Percentiles rank a stretch among this genome's conserved stretches.
phyloP scores from a whole-genome alignment of 148 eudicot species.

The Fagopyrum homotropicum region DNA sequence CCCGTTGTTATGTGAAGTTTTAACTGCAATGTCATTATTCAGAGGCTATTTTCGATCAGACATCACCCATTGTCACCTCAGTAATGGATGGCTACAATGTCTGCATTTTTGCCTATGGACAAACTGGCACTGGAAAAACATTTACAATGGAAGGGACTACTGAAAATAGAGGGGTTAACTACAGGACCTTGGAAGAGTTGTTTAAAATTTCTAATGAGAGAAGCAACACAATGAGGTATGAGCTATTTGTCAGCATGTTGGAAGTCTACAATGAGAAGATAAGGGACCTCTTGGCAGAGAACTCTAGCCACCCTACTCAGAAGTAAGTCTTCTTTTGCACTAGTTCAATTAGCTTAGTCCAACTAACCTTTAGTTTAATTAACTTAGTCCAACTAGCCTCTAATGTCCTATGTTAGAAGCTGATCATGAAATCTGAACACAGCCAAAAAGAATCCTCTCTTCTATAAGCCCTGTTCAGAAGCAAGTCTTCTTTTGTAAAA shows the following conservation, averaged over 20 bases:
- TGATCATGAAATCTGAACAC: no score
- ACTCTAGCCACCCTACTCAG: constrained; percentile 54
- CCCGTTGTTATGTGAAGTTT: neutral
- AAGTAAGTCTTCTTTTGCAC: constrained; percentile 42
- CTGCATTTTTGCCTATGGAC: constrained; percentile 97
- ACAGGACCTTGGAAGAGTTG: constrained; percentile 74
- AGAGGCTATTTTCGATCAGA: constrained; percentile 72
- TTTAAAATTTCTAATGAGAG: constrained; percentile 57
- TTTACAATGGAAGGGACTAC: constrained; percentile 96
- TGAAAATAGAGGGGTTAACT: constrained; percentile 89
- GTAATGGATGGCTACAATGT: constrained; percentile 59
- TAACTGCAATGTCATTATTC: constrained; percentile 26
- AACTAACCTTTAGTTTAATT: no score
- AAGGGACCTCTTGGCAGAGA: constrained; percentile 76
- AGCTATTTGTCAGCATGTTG: constrained; percentile 88
- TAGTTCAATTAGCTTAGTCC: no score
- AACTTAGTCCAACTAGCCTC: no score
- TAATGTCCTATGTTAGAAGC: no score
- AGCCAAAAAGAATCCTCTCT: no score
- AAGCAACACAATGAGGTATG: constrained; percentile 59
- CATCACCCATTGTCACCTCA: constrained; percentile 70
- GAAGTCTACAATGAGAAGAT: constrained; percentile 97
- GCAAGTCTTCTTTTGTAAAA: no score
- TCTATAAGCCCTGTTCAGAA: no score
- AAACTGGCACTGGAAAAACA: constrained; percentile 97